These are phyloP conservation scores for Lodderomyces margitis DNA, from an alignment of 1,139 yeast species.

Conservation along the genomic window DNA sequence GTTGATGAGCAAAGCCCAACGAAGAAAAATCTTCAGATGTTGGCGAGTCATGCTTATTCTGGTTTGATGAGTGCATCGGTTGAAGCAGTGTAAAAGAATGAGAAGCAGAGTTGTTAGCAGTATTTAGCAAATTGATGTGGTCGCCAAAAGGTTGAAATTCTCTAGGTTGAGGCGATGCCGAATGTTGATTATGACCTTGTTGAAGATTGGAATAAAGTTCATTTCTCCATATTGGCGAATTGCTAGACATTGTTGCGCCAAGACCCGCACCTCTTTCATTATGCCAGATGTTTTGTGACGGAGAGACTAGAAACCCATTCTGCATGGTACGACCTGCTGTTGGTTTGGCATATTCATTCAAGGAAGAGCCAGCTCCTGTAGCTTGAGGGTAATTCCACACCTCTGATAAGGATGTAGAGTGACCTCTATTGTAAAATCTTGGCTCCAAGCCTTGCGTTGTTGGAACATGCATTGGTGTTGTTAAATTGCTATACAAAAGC, in stretches of 20 bases:
- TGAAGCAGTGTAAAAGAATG: slow-evolving; percentile 1
- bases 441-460: background rate
- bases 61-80: background rate
- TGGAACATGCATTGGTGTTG: slow-evolving; percentile 12
- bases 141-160: slow-evolving; percentile 19
- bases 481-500: background rate
- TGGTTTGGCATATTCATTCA: slow-evolving; percentile 5
- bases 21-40: background rate
- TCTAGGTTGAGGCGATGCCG: slow-evolving; percentile 10
- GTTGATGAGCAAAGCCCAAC: background rate
- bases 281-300: slow-evolving; percentile 15
- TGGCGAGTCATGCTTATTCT: background rate
- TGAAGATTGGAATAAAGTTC: slow-evolving; percentile 14
- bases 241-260: slow-evolving; percentile 22
- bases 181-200: slow-evolving; percentile 3
- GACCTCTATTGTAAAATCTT: slow-evolving; percentile 4
- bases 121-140: slow-evolving; percentile 7
- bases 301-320: slow-evolving; percentile 15
- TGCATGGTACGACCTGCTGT: background rate
- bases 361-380: background rate
- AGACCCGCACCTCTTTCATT: slow-evolving; percentile 12
- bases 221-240: slow-evolving; percentile 32
- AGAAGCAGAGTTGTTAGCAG: background rate
- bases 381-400: slow-evolving; percentile 13
- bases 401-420: slow-evolving; percentile 8